phyloP scores from a whole-genome alignment of 768 basidiomycete genomes.

The Suillus brevipes region DNA sequence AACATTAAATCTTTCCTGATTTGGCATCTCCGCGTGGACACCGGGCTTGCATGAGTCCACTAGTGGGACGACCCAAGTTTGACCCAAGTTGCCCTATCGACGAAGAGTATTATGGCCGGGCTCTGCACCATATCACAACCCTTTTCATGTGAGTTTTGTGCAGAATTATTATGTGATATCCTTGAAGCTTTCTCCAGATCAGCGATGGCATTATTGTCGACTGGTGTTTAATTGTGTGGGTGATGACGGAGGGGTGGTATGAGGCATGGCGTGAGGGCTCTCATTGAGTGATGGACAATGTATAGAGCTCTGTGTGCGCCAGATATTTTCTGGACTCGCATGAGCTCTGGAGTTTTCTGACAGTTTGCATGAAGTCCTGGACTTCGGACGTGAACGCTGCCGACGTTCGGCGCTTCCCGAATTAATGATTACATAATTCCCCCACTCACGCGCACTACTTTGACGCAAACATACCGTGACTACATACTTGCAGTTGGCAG shows the following conservation, averaged over 20 bases:
- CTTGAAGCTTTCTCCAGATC: too few relatives aligned
- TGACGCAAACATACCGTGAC: too few relatives aligned
- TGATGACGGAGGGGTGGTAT: not conserved
- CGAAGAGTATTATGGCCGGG: not conserved
- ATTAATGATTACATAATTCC: slow-evolving; percentile 10
- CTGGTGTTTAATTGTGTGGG: too few relatives aligned
- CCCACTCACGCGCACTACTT: too few relatives aligned
- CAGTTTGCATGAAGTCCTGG: not conserved
- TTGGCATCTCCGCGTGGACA: too few relatives aligned
- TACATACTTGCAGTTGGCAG: not conserved
- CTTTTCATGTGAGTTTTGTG: too few relatives aligned
- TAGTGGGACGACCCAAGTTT: not conserved
- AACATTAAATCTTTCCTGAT: too few relatives aligned
- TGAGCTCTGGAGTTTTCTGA: not conserved
- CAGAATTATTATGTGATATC: too few relatives aligned
- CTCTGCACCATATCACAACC: not conserved
- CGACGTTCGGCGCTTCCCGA: not conserved
- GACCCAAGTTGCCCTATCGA: not conserved
- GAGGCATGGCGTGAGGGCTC: not conserved
- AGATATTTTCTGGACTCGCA: not conserved
- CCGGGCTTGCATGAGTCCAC: too few relatives aligned
- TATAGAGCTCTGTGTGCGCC: not conserved
- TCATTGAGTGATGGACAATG: not conserved
- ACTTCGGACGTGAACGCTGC: too few relatives aligned
- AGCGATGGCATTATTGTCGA: too few relatives aligned